Conservation (phyloP, 176 grass and related monocot genomes). For the Sorghum bicolor region Sorghum_bicolor_NCBIv3 NC_012879.2:55922501-55923000, state of each 20-base stretch:
- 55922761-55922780: background rate
- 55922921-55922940: conserved; percentile 24
- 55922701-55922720: background rate
- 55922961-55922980: background rate
- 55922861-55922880: conserved; percentile 23
- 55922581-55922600: conserved; percentile 99
- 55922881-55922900: conserved; percentile 5
- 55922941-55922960: background rate
- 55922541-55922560: background rate
- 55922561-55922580: conserved; percentile 71
- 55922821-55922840: conserved; percentile 41
- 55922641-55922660: conserved; percentile 61
- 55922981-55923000: background rate
- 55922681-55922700: background rate
- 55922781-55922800: conserved; percentile 10
- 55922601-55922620: conserved; percentile 94
- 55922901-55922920: conserved; percentile 23
- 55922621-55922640: conserved; percentile 73
- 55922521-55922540: background rate
- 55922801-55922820: conserved; percentile 18
- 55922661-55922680: background rate
- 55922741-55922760: background rate
- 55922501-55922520: conserved; percentile 43
- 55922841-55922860: background rate
- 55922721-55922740: background rate